Percentiles rank a stretch among this genome's conserved stretches.
Evolutionary conservation across 352 stramenopile genomes (phyloP).

Genomic region (Phytophthora fragariaefolia): DNA sequence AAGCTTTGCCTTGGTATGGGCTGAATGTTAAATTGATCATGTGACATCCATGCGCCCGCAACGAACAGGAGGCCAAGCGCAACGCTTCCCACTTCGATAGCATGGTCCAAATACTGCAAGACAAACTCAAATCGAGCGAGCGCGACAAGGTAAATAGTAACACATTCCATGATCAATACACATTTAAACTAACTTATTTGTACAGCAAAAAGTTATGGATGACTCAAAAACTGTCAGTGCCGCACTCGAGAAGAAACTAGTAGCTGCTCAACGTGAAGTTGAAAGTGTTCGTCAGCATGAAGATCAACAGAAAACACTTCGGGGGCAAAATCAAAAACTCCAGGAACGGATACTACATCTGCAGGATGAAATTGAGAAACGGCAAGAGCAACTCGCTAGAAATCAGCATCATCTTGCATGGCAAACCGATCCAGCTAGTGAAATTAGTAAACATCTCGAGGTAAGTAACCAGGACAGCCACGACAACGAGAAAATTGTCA

Average conservation of each 20-base stretch:
- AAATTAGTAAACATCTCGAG: slow-evolving; percentile 1
- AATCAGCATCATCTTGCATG: slow-evolving; percentile 12
- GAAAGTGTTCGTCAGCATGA: slow-evolving; percentile 21
- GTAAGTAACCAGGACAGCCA: slow-evolving; percentile 54
- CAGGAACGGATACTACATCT: slow-evolving; percentile 39
- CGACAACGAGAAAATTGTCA: slow-evolving; percentile 51
- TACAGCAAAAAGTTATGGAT: slow-evolving; percentile 37
- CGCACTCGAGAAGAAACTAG: slow-evolving; percentile 32
- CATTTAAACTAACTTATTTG: neutral
- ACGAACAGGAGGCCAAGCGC: slow-evolving; percentile 21
- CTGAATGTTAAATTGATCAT: neutral
- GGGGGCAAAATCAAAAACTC: slow-evolving; percentile 30
- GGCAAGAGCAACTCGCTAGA: slow-evolving; percentile 3
- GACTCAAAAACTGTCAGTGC: slow-evolving; percentile 40
- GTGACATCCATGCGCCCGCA: neutral
- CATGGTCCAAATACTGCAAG: slow-evolving; percentile 20
- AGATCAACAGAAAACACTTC: slow-evolving; percentile 20
- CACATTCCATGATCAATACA: neutral
- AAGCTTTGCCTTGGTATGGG: neutral
- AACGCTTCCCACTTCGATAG: slow-evolving; percentile 24
- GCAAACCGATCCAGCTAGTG: slow-evolving; percentile 12
- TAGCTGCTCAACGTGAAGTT: slow-evolving; percentile 18
- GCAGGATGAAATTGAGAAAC: slow-evolving; percentile 30
- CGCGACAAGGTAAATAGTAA: slow-evolving; percentile 27
- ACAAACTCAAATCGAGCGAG: slow-evolving; percentile 15